Evolutionary conservation across 805 yeast species (phyloP).

Genomic region (Metschnikowia reukaufii): DNA sequence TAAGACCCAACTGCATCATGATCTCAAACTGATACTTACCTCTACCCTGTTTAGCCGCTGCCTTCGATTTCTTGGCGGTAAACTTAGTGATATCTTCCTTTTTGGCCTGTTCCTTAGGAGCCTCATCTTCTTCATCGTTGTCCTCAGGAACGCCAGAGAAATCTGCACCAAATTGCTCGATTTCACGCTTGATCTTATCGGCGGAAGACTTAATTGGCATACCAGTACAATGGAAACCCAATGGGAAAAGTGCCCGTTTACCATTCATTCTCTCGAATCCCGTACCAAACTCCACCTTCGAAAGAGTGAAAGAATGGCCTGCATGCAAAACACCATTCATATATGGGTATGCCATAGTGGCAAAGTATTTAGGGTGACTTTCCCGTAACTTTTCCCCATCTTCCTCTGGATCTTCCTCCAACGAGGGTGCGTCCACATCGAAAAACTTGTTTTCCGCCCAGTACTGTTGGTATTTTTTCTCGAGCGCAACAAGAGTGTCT

Average conservation of each 20-base stretch:
- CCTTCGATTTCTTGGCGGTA: conserved; percentile 90
- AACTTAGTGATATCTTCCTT: conserved; percentile 86
- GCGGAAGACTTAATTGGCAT: conserved; percentile 97
- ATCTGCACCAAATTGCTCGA: conserved; percentile 84
- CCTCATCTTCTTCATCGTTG: conserved; percentile 46
- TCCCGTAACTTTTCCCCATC: conserved; percentile 68
- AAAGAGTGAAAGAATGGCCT: conserved; percentile 93
- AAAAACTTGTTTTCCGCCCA: conserved; percentile 89
- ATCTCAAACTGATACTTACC: conserved; percentile 95
- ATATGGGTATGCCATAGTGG: conserved; percentile 97
- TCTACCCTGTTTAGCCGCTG: conserved; percentile 89
- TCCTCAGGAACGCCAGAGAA: conserved; percentile 67
- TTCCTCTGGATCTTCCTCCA: conserved; percentile 53
- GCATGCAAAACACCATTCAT: conserved; percentile 99
- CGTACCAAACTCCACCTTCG: conserved; percentile 87
- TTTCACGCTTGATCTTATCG: conserved; percentile 89
- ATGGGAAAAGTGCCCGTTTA: conserved; percentile 86
- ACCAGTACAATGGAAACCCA: conserved; percentile 99
- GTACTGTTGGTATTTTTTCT: conserved; percentile 77
- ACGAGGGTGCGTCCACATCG: conserved; percentile 84
- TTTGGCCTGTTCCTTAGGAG: conserved; percentile 34
- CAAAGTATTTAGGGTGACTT: conserved; percentile 81
- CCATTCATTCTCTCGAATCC: conserved; percentile 97
- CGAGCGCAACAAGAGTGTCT: conserved; percentile 87
- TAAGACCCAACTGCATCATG: conserved; percentile 90